phyloP scores from a whole-genome alignment of 208 protist genomes.

The Zelonia costaricensis region DNA sequence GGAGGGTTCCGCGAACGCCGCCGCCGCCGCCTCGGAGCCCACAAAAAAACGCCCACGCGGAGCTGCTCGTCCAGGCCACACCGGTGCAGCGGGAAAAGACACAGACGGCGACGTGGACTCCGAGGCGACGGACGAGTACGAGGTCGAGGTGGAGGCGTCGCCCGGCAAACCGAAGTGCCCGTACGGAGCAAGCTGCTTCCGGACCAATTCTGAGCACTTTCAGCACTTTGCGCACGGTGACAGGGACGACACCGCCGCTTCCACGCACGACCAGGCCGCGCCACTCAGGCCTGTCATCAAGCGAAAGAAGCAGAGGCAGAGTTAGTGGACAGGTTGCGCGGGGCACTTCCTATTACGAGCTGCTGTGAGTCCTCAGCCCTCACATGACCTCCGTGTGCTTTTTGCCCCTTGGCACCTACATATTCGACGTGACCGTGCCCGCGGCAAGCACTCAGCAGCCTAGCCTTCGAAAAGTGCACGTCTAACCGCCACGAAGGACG shows the following conservation, averaged over 20 bases:
- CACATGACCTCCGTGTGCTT: too few species aligned
- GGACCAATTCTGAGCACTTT: constrained; percentile 63
- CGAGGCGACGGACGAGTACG: constrained; percentile 73
- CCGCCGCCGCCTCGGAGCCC: constrained; percentile 19
- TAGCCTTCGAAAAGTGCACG: too few species aligned
- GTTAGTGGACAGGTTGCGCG: background rate
- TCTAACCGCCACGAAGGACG: too few species aligned
- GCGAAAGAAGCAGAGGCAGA: constrained; percentile 5
- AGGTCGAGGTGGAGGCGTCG: constrained; percentile 52
- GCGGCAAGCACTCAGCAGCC: too few species aligned
- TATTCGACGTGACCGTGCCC: too few species aligned
- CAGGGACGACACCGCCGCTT: constrained; percentile 5
- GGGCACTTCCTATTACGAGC: background rate
- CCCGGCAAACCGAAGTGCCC: constrained; percentile 53
- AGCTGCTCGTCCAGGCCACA: too few species aligned
- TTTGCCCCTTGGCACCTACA: too few species aligned
- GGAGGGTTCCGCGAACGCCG: background rate
- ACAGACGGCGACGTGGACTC: constrained; percentile 45
- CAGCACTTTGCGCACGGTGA: constrained; percentile 56
- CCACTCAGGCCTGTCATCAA: constrained; percentile 26
- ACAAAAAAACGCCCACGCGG: constrained; percentile 6
- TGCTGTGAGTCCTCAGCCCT: too few species aligned
- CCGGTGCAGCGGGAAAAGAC: too few species aligned
- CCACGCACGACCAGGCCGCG: background rate
- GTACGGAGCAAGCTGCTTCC: constrained; percentile 70